Evolutionary conservation across 2,329 filamentous ascomycete species (phyloP), one percentile per base, ranked within the genome.

Genomic region (Diaporthe velutina): DNA sequence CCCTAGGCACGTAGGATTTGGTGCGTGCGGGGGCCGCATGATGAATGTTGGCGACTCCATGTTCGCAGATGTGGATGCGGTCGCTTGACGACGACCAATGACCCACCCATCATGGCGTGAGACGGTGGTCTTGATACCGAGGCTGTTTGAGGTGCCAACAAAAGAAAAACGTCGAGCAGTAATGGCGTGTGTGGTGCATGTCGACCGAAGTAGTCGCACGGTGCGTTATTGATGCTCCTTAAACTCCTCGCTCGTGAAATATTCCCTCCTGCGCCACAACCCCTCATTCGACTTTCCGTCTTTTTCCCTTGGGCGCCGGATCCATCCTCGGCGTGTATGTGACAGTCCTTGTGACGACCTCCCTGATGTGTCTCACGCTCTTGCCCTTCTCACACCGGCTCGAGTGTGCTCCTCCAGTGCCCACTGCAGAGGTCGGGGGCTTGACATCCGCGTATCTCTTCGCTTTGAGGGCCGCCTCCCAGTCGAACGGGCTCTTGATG

Each of bases 321-420:
- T 95, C 94, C 86, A 98, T 94, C 78, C 93, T 89, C 76, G 92
- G 93, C 82, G 94, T 98, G 84, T 97, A 98, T 54, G 95, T 98
- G 75, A 98, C 94, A 22, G 95, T 98, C 79, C 95, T 90, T n/a
- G 96, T 98, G 71, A 98, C 94, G 6, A 98, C 95, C 83, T 98
- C 95, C 72, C 95, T 89, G 74, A 98, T 95, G 81, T 93, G 89
- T 75, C 92, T 90, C 73, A 92, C 87, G 79, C 88, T 92, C 42
- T 92, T 91, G 78, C 88, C 73, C 54, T 90, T 86, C 22, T 88
- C 81, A 81, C 90, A 90, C 77, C 88, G 89, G 48, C 57, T 70
- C 38, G 71, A 70, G 54, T 73, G 61, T 22, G 50, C 28, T 15
- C 40, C 72, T n/a, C 54, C 70, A 35, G 60, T 58, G 22, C 70